phyloP scores from a whole-genome alignment of 1,284 basidiomycete genomes.

The Erythrobasidium hasegawianum region DNA sequence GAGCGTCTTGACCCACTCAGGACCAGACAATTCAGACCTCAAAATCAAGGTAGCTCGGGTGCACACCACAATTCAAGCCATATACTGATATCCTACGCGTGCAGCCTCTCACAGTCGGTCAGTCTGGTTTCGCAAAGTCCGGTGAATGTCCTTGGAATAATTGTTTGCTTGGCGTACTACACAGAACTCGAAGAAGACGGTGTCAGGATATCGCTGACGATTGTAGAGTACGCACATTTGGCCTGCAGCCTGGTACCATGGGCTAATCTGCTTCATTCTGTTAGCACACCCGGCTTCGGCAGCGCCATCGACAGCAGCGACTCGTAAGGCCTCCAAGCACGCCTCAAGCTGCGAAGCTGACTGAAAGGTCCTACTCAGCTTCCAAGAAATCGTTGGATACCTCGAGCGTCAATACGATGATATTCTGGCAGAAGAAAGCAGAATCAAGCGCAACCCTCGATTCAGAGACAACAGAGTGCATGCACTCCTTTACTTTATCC shows the following conservation, averaged over 20 bases:
- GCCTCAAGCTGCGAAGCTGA: no score
- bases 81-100: no score
- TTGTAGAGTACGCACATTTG: conserved; percentile 63
- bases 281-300: conserved; percentile 80
- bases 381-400: conserved; percentile 93
- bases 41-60: conserved; percentile 20
- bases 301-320: conserved; percentile 33
- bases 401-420: conserved; percentile 99
- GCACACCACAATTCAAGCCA: no score
- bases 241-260: neutral
- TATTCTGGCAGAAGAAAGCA: conserved; percentile 95
- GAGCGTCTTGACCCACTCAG: conserved; percentile 20
- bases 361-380: conserved; percentile 55
- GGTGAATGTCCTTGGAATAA: neutral
- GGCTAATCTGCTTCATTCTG: neutral
- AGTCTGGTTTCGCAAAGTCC: neutral
- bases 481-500: conserved; percentile 96
- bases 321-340: conserved; percentile 9
- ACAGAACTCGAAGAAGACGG: conserved; percentile 97
- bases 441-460: conserved; percentile 99
- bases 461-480: conserved; percentile 95
- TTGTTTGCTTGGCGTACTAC: neutral
- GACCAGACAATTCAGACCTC: conserved; percentile 13
- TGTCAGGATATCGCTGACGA: conserved; percentile 93
- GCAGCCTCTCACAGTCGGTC: conserved; percentile 11